phyloP scores from a whole-genome alignment of 2,329 filamentous ascomycete species.

The Phoma sp. region DNA sequence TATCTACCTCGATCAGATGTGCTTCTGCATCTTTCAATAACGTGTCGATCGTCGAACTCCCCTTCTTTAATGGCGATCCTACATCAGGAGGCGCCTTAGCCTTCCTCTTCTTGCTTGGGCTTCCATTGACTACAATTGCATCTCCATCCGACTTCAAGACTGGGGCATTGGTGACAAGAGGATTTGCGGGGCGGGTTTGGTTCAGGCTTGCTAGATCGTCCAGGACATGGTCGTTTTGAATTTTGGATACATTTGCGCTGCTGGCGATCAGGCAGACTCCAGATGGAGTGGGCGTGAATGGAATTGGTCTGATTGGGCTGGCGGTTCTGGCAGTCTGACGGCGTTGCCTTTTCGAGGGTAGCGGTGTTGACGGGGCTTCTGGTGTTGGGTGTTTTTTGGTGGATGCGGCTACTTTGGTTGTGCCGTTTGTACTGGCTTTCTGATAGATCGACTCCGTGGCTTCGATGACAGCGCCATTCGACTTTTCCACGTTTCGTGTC shows the following conservation, averaged over 20 bases:
- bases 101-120: constrained; percentile 25
- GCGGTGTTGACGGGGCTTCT: constrained; percentile 31
- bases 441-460: not conserved
- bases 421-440: not conserved
- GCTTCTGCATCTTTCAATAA: constrained; percentile 76
- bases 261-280: constrained; percentile 52
- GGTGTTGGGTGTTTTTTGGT: not conserved
- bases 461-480: not conserved
- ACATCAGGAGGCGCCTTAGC: constrained; percentile 3
- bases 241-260: constrained; percentile 22
- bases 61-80: constrained; percentile 20
- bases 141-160: constrained; percentile 75
- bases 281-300: constrained; percentile 55
- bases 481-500: constrained; percentile 50
- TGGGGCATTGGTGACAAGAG: constrained; percentile 70
- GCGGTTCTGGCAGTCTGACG: constrained; percentile 20
- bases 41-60: constrained; percentile 68
- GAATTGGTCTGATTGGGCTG: constrained; percentile 29
- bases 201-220: constrained; percentile 30
- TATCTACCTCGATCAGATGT: constrained; percentile 76
- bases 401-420: not conserved
- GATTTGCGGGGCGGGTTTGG: constrained; percentile 65
- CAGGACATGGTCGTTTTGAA: constrained; percentile 31
- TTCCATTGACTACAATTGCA: constrained; percentile 60
- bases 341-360: constrained; percentile 31